phyloP scores from a whole-genome alignment of 139 green algal genomes.

The Zygnema cylindricum region DNA sequence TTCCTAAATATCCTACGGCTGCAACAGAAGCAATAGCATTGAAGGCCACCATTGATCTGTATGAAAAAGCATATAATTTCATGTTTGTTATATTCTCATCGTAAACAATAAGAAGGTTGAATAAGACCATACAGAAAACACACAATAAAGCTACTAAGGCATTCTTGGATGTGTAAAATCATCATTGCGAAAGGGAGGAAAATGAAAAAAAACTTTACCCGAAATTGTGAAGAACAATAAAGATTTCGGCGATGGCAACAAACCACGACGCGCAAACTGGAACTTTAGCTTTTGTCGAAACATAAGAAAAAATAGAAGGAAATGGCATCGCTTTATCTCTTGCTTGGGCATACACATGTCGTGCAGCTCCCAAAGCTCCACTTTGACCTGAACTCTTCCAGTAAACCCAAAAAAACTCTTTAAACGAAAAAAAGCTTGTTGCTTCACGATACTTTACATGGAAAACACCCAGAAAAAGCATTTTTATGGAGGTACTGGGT shows the following conservation, averaged over 20 bases:
- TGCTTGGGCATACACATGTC: constrained; percentile 7
- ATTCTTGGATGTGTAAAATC: too few species aligned
- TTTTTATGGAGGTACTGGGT: too few species aligned
- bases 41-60: constrained; percentile 36
- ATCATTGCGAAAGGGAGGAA: too few species aligned
- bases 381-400: not conserved
- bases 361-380: not conserved
- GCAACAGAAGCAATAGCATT: constrained; percentile 24
- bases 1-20: constrained; percentile 21
- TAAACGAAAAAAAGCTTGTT: too few species aligned
- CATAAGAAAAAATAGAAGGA: not conserved
- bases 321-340: constrained; percentile 21
- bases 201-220: too few species aligned
- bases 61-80: too few species aligned
- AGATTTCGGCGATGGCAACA: not conserved
- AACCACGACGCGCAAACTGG: constrained; percentile 34
- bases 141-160: too few species aligned
- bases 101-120: too few species aligned
- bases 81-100: too few species aligned
- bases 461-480: too few species aligned
- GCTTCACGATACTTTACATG: too few species aligned
- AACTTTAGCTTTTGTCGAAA: not conserved
- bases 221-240: constrained; percentile 14
- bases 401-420: not conserved
- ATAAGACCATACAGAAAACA: too few species aligned